Conservation (phyloP, 257 asterid genomes). For the Fraxinus cuspidata region DNA sequence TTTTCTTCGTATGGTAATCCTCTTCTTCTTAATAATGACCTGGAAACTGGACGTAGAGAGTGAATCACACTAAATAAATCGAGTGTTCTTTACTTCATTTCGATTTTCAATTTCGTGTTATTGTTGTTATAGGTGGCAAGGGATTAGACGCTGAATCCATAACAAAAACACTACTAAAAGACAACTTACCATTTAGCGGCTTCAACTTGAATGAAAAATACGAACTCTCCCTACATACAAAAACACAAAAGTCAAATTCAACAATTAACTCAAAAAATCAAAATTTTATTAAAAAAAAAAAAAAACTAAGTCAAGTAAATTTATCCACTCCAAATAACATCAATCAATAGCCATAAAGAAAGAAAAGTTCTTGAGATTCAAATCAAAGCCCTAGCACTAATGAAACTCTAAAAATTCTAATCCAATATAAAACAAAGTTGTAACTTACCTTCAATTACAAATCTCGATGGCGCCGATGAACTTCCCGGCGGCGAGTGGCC, state of each 20-base stretch:
- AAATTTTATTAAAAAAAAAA: neutral
- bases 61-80: neutral
- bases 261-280: constrained; percentile 11
- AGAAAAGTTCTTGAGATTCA: neutral
- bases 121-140: neutral
- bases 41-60: neutral
- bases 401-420: neutral
- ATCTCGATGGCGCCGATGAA: neutral
- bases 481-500: neutral
- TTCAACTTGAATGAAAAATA: constrained; percentile 31
- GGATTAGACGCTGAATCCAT: neutral
- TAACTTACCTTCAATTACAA: neutral
- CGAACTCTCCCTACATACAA: constrained; percentile 32
- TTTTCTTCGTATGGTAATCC: neutral
- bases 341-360: neutral
- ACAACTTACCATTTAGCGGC: constrained; percentile 50
- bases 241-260: neutral
- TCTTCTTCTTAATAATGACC: neutral
- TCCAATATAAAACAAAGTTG: neutral
- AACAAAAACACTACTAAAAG: neutral
- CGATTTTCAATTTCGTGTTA: neutral
- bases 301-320: neutral
- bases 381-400: neutral
- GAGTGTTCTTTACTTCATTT: neutral
- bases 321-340: neutral